A percentile compares a stretch with the other conserved stretches of the same genome.
These are phyloP conservation scores for Coemansia guatemalensis DNA, from an alignment of 192 early-diverging fungal species.

Conservation along the genomic window DNA sequence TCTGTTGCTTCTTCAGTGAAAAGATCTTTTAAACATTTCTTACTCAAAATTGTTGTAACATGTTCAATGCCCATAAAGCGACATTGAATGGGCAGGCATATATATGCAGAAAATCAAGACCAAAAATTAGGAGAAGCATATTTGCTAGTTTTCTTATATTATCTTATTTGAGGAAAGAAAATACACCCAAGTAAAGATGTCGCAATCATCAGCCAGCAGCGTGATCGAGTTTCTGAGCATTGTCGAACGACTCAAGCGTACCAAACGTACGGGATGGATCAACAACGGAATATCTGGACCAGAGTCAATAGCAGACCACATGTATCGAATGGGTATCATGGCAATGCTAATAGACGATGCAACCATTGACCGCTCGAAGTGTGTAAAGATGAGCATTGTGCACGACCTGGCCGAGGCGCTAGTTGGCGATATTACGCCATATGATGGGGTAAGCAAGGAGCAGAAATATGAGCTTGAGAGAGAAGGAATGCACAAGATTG, in stretches of 20 bases:
- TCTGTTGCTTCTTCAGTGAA: too few relatives aligned
- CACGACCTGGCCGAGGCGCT: conserved; percentile 85
- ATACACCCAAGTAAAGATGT: not conserved
- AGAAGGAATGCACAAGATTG: conserved; percentile 49
- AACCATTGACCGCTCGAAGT: conserved; percentile 60
- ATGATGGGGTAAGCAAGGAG: conserved; percentile 71
- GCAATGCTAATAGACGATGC: conserved; percentile 80
- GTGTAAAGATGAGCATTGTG: conserved; percentile 90
- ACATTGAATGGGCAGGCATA: too few relatives aligned
- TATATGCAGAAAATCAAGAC: too few relatives aligned
- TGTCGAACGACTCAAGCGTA: conserved; percentile 83
- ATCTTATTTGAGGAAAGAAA: too few relatives aligned
- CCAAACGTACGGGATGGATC: conserved; percentile 93
- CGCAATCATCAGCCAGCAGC: conserved; percentile 32
- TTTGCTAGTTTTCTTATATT: too few relatives aligned
- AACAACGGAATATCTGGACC: conserved; percentile 64
- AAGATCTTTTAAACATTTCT: too few relatives aligned
- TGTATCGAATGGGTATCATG: conserved; percentile 93
- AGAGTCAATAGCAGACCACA: conserved; percentile 93
- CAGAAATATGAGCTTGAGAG: conserved; percentile 74
- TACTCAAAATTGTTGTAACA: too few relatives aligned
- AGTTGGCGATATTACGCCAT: conserved; percentile 86
- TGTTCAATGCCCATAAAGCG: not conserved
- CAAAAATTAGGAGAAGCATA: too few relatives aligned
- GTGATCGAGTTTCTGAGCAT: conserved; percentile 75